Conservation (phyloP, 2,329 filamentous ascomycete genomes). For the Ramularia collo-cygni region DNA sequence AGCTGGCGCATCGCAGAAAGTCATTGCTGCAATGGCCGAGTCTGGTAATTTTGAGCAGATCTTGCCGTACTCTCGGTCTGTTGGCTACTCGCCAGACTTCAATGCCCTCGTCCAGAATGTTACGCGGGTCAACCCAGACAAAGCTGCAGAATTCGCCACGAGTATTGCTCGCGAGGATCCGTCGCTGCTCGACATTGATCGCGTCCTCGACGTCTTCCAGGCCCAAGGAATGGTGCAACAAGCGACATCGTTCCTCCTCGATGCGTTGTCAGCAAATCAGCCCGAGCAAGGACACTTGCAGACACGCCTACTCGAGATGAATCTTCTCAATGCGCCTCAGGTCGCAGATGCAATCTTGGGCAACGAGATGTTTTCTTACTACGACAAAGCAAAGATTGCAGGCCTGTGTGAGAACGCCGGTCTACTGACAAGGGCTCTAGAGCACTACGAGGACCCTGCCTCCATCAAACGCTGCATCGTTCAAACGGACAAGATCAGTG, state of each 20-base stretch:
- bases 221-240: slow-evolving; percentile 97
- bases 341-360: slow-evolving; percentile 96
- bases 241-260: slow-evolving; percentile 93
- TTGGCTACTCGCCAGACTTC: slow-evolving; percentile 91
- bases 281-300: slow-evolving; percentile 91
- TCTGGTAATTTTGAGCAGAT: slow-evolving; percentile 97
- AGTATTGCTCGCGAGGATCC: slow-evolving; percentile 82
- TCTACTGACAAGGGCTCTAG: slow-evolving; percentile 63
- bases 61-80: slow-evolving; percentile 77
- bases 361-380: slow-evolving; percentile 98
- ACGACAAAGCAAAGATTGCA: slow-evolving; percentile 84
- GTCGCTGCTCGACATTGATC: slow-evolving; percentile 84
- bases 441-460: slow-evolving; percentile 87
- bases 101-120: slow-evolving; percentile 88
- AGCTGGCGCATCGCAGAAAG: slow-evolving; percentile 86
- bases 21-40: slow-evolving; percentile 90
- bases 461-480: slow-evolving; percentile 85
- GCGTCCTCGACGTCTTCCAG: slow-evolving; percentile 96
- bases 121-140: slow-evolving; percentile 72
- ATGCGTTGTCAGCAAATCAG: slow-evolving; percentile 89
- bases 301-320: slow-evolving; percentile 96
- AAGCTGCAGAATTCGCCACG: slow-evolving; percentile 91
- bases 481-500: slow-evolving; percentile 78
- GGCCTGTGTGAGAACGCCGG: slow-evolving; percentile 89
- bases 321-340: slow-evolving; percentile 89